Evolutionary conservation across 331 rosid genomes (phyloP).

Genomic region (Erythrophleum ivorense): DNA sequence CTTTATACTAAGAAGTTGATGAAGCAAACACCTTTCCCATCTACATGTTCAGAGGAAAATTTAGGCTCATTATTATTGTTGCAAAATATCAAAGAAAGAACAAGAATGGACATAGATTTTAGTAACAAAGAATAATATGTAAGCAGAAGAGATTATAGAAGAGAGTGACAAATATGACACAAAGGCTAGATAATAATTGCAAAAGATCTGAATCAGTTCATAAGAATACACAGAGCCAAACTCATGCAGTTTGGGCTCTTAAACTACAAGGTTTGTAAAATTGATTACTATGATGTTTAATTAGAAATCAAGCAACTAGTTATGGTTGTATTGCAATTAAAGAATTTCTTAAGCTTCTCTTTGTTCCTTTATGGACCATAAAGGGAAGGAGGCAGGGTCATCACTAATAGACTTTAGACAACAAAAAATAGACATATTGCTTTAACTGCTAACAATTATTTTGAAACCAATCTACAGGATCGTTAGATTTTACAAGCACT

Average conservation of each 20-base stretch:
- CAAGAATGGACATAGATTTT: slow-evolving; percentile 5
- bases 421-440: not conserved
- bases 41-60: not conserved
- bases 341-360: slow-evolving; percentile 4
- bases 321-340: slow-evolving; percentile 2
- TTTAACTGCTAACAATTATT: slow-evolving; percentile 16
- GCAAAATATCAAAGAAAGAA: slow-evolving; percentile 10
- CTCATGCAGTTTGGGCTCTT: slow-evolving; percentile 9
- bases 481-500: slow-evolving; percentile 1
- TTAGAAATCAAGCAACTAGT: slow-evolving; percentile 12
- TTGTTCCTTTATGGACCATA: slow-evolving; percentile 3
- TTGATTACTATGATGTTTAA: not conserved
- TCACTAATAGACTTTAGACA: not conserved
- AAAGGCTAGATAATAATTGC: slow-evolving; percentile 15
- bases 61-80: slow-evolving; percentile 10
- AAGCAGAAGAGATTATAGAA: not conserved
- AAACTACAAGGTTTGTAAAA: not conserved
- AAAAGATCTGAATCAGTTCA: not conserved
- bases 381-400: not conserved
- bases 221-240: not conserved
- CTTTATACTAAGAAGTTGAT: slow-evolving; percentile 17
- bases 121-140: slow-evolving; percentile 22
- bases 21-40: slow-evolving; percentile 15
- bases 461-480: slow-evolving; percentile 30
- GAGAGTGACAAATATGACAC: not conserved